Percentiles rank a stretch among this genome's conserved stretches.
These are phyloP conservation scores for Boletus rubropictus DNA, from an alignment of 768 basidiomycete genomes.

Conservation along the genomic window DNA sequence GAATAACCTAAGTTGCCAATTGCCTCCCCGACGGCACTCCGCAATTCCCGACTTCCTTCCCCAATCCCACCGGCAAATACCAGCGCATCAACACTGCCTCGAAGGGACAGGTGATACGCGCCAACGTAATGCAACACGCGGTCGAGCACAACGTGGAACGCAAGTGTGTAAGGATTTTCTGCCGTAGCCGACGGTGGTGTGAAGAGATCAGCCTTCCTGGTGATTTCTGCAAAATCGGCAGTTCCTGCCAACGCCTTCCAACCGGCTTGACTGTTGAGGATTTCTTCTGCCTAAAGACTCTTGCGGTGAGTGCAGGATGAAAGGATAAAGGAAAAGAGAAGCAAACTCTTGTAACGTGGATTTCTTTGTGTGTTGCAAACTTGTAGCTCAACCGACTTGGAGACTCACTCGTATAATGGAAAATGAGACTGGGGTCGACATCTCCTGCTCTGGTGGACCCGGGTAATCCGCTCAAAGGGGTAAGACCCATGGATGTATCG, in stretches of 20 bases:
- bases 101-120: slow-evolving; percentile 69
- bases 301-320: background rate
- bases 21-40: slow-evolving; percentile 50
- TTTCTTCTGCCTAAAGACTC: slow-evolving; percentile 53
- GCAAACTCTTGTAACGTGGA: slow-evolving; percentile 49
- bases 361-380: slow-evolving; percentile 37
- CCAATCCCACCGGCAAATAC: slow-evolving; percentile 90
- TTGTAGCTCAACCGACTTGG: slow-evolving; percentile 48
- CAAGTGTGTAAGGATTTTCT: slow-evolving; percentile 45
- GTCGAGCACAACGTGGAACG: slow-evolving; percentile 77
- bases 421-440: slow-evolving; percentile 82
- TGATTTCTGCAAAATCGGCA: slow-evolving; percentile 74
- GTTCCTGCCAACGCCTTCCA: slow-evolving; percentile 78
- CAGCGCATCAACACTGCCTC: slow-evolving; percentile 63
- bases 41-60: slow-evolving; percentile 59
- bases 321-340: background rate
- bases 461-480: slow-evolving; percentile 81
- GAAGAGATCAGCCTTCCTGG: slow-evolving; percentile 34
- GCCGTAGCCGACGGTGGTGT: slow-evolving; percentile 15
- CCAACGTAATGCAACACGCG: slow-evolving; percentile 68
- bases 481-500: slow-evolving; percentile 91
- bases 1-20: slow-evolving; percentile 60
- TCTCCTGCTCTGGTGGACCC: slow-evolving; percentile 83
- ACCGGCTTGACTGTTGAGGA: slow-evolving; percentile 70
- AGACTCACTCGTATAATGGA: slow-evolving; percentile 63